phyloP scores from a whole-genome alignment of 306 rosid species.

The Geum urbanum region DNA sequence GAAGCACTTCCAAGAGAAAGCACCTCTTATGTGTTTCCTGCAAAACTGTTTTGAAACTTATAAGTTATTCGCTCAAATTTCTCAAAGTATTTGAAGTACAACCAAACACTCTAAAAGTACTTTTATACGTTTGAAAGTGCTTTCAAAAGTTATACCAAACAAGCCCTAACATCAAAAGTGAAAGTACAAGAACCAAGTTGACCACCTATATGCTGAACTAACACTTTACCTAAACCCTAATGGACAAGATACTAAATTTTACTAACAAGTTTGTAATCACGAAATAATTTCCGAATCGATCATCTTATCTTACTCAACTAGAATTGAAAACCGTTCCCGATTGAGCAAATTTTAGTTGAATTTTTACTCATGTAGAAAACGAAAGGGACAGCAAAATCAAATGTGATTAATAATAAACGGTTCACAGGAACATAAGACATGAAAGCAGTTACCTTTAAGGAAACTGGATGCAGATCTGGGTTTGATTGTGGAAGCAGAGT shows the following conservation, averaged over 20 bases:
- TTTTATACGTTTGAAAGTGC: no score
- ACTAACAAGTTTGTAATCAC: not conserved
- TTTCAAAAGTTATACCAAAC: no score
- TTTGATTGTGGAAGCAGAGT: not conserved
- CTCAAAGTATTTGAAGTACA: no score
- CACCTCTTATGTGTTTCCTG: no score
- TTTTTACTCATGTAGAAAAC: not conserved
- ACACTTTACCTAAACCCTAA: not conserved
- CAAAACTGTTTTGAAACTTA: no score
- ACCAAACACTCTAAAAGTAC: no score
- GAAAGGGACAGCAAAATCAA: not conserved
- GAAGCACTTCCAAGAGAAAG: no score
- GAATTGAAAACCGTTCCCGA: not conserved
- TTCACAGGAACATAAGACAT: not conserved
- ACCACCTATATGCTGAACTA: not conserved
- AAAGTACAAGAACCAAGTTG: not conserved
- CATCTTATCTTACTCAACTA: not conserved
- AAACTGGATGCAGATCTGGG: slow-evolving; percentile 3
- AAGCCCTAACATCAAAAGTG: no score
- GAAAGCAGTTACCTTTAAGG: not conserved
- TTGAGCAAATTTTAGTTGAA: not conserved
- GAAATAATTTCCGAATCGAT: not conserved
- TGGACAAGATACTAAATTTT: not conserved
- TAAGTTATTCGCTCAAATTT: no score
- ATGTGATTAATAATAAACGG: not conserved